phyloP scores from a whole-genome alignment of 2,329 filamentous ascomycete genomes.

The Botrytis pseudocinerea region DNA sequence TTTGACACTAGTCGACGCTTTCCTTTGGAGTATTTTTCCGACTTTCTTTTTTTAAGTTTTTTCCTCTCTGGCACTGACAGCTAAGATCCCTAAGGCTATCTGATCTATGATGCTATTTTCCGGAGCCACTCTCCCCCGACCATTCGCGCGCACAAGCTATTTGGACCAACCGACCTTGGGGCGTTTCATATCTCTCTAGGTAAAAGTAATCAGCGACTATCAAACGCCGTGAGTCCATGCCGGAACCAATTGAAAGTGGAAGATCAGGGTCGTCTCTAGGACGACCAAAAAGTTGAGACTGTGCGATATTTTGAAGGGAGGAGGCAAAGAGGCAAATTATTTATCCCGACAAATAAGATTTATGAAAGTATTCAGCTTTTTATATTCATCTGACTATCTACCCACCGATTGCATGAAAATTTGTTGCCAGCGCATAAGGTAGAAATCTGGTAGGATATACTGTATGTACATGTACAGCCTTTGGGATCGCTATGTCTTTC shows the following conservation, averaged over 20 bases:
- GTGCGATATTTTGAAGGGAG: background rate
- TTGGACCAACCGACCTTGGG: conserved; percentile 9
- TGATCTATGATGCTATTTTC: conserved; percentile 13
- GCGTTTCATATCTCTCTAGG: conserved; percentile 20
- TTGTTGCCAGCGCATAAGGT: conserved; percentile 21
- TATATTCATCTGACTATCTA: conserved; percentile 11
- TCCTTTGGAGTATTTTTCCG: background rate
- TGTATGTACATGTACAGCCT: background rate
- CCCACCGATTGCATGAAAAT: conserved; percentile 13
- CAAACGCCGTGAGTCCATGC: conserved; percentile 9
- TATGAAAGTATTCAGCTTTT: conserved; percentile 8
- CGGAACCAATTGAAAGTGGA: conserved; percentile 6
- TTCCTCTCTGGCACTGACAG: background rate
- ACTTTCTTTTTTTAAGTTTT: background rate
- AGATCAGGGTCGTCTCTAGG: background rate
- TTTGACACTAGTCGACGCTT: background rate
- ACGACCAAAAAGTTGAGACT: conserved; percentile 11
- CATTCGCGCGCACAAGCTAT: conserved; percentile 6
- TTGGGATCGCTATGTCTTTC: conserved; percentile 10
- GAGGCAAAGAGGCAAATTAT: background rate
- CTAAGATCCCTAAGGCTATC: background rate
- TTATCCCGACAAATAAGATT: conserved; percentile 13
- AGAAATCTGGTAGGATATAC: conserved; percentile 2
- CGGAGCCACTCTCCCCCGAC: background rate
- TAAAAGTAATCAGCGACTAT: conserved; percentile 15